Percentiles rank a stretch among this genome's conserved stretches.
These are phyloP conservation scores for Ceratocystis cubensis DNA, from an alignment of 2,329 filamentous ascomycete genomes.

Conservation along the genomic window DNA sequence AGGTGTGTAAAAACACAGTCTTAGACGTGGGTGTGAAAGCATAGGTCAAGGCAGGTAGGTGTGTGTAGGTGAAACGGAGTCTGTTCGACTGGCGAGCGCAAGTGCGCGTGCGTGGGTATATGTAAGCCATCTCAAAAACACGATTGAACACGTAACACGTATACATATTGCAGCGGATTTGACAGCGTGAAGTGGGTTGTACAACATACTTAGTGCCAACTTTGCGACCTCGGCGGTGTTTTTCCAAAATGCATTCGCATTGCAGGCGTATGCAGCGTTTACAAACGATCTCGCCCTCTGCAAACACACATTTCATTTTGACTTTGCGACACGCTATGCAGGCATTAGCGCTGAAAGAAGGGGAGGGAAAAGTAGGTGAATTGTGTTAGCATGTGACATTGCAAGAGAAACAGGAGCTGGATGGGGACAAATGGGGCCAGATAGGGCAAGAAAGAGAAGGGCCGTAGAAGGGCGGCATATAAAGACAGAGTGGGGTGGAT, in stretches of 20 bases:
- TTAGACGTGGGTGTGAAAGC: not conserved
- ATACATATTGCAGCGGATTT: not conserved
- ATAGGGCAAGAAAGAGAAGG: not conserved
- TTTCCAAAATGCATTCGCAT: conserved; percentile 30
- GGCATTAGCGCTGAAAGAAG: conserved; percentile 24
- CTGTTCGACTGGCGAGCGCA: not conserved
- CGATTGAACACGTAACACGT: not conserved
- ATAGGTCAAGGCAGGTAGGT: not conserved
- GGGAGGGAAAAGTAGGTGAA: not conserved
- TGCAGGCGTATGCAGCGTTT: conserved; percentile 31
- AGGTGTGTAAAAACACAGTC: not conserved
- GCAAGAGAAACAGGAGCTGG: not conserved
- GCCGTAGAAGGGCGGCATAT: not conserved
- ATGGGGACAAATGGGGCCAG: not conserved
- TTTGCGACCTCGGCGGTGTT: conserved; percentile 32
- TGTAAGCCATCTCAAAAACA: conserved; percentile 8
- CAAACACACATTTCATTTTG: conserved; percentile 31
- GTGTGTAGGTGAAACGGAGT: not conserved
- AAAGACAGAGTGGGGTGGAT: not conserved
- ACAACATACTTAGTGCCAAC: conserved; percentile 28
- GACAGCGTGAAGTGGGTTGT: not conserved
- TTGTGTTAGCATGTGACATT: not conserved
- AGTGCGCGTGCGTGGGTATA: conserved; percentile 5
- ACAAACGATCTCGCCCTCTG: conserved; percentile 25
- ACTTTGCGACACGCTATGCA: conserved; percentile 31